A percentile compares a stretch with the other conserved stretches of the same genome.
Evolutionary conservation across 2,329 filamentous ascomycete species (phyloP).

Genomic region (Colletotrichum chrysophilum): DNA sequence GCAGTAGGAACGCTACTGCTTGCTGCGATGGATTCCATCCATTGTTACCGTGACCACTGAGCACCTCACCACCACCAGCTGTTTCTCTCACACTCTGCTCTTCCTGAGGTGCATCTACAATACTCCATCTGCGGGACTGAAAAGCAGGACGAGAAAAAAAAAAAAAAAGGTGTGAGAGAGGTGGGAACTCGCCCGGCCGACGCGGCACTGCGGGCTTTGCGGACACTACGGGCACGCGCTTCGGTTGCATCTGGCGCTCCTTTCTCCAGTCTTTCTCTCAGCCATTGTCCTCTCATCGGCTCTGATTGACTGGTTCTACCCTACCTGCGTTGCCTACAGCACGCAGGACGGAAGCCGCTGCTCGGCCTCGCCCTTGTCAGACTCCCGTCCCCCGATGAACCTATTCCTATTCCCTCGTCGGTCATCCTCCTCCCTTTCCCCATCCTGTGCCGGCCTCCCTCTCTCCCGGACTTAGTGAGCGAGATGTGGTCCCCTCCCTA

Average conservation of each 20-base stretch:
- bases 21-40: constrained; percentile 21
- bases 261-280: not conserved
- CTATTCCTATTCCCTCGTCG: not conserved
- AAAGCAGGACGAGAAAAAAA: not conserved
- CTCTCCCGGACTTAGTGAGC: not conserved
- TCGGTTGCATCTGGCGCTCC: constrained; percentile 8
- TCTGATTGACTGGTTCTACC: not conserved
- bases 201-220: constrained; percentile 8
- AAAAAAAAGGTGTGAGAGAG: constrained; percentile 20
- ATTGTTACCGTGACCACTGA: not conserved
- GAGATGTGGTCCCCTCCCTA: not conserved
- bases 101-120: constrained; percentile 7
- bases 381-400: not conserved
- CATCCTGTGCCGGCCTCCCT: not conserved
- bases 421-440: not conserved
- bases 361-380: not conserved
- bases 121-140: not conserved
- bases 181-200: constrained; percentile 26
- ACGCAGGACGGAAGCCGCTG: not conserved
- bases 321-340: not conserved
- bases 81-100: not conserved
- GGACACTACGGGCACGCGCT: not conserved
- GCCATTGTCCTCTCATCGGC: not conserved
- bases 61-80: not conserved
- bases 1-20: not conserved